phyloP scores from a whole-genome alignment of 2,329 filamentous ascomycete genomes.

The Exophiala calicioides region DNA sequence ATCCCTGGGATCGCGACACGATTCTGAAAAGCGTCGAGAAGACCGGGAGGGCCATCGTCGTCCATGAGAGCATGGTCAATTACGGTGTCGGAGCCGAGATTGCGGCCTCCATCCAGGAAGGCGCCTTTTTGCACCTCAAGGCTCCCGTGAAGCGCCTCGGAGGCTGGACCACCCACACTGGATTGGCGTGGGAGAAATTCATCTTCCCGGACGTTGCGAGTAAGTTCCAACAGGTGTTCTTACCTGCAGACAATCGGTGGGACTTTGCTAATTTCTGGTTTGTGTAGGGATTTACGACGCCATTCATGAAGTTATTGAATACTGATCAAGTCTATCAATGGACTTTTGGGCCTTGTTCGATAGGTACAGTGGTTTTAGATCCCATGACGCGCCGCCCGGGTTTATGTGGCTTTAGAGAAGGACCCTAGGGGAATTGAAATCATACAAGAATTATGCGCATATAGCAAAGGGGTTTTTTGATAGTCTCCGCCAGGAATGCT shows the following conservation, averaged over 20 bases:
- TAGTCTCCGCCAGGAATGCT: too few relatives aligned
- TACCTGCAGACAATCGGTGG: too few relatives aligned
- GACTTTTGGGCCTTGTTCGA: not conserved
- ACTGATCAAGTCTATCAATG: constrained; percentile 45
- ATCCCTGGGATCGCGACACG: constrained; percentile 84
- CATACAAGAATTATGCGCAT: too few relatives aligned
- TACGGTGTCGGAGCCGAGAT: constrained; percentile 89
- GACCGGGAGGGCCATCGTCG: constrained; percentile 81
- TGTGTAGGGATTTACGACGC: constrained; percentile 66
- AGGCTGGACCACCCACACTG: constrained; percentile 82
- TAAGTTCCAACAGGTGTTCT: constrained; percentile 54
- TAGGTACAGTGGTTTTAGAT: not conserved
- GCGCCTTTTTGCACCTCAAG: constrained; percentile 79
- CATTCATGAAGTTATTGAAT: constrained; percentile 66
- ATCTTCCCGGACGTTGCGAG: constrained; percentile 82
- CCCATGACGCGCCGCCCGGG: too few relatives aligned
- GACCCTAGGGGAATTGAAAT: too few relatives aligned
- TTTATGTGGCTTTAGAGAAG: too few relatives aligned
- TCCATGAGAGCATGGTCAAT: constrained; percentile 91
- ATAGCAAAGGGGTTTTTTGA: too few relatives aligned
- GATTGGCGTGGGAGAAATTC: constrained; percentile 75
- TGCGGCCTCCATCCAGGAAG: constrained; percentile 82
- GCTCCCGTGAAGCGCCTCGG: constrained; percentile 81
- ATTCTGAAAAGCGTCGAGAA: constrained; percentile 80
- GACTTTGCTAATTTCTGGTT: constrained; percentile 3